phyloP scores from a whole-genome alignment of 1,284 basidiomycete species.

The Pholiota adiposa region DNA sequence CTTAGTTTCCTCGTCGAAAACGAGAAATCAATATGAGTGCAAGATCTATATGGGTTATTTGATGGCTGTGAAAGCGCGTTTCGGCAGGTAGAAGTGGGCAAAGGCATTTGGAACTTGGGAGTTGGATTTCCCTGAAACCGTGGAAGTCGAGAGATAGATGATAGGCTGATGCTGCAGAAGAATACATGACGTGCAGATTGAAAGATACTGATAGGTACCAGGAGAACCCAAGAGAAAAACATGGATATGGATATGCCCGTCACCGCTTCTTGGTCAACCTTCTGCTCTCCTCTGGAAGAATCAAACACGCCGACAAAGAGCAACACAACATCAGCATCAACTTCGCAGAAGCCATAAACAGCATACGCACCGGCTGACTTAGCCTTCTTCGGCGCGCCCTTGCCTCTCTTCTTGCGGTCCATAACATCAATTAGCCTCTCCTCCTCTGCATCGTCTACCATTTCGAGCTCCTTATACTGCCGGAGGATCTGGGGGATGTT shows the following conservation, averaged over 20 bases:
- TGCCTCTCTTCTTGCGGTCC: conserved; percentile 72
- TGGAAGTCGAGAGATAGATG: too few relatives aligned
- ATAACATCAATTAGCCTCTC: conserved; percentile 70
- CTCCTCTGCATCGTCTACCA: conserved; percentile 67
- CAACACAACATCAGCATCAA: neutral
- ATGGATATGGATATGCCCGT: conserved; percentile 1
- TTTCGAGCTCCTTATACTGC: conserved; percentile 56
- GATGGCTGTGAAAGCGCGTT: too few relatives aligned
- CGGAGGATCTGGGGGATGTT: conserved; percentile 55
- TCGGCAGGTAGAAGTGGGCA: too few relatives aligned
- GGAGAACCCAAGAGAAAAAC: neutral
- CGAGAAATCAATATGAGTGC: too few relatives aligned
- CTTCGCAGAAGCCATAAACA: neutral
- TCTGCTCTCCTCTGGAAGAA: conserved; percentile 46
- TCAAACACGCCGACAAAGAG: neutral
- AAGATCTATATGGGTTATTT: too few relatives aligned
- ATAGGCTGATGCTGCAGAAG: neutral
- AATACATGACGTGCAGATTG: neutral
- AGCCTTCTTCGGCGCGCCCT: conserved; percentile 80
- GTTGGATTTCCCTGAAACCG: too few relatives aligned
- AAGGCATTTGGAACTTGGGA: too few relatives aligned
- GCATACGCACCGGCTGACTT: conserved; percentile 63
- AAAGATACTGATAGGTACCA: neutral
- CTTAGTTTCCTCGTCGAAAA: too few relatives aligned
- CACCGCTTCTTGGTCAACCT: conserved; percentile 38